Evolutionary conservation across 2,329 filamentous ascomycete genomes (phyloP).

Genomic region (Dactylellina cionopaga): DNA sequence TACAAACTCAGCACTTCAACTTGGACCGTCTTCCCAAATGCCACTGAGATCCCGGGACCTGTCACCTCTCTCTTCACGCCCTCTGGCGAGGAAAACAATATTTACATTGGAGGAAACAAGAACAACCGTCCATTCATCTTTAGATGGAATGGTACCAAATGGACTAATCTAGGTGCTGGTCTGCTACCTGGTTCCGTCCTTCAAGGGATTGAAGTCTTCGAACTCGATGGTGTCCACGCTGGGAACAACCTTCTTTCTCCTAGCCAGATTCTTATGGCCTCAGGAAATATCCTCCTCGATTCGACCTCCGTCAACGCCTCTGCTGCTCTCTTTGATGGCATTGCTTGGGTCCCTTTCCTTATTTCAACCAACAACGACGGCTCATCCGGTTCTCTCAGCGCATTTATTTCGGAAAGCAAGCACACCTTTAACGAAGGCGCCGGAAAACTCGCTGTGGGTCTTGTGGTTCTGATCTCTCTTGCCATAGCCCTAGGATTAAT

Average conservation of each 20-base stretch:
- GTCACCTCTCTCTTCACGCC: constrained; percentile 79
- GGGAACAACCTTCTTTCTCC: constrained; percentile 71
- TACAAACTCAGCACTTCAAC: constrained; percentile 75
- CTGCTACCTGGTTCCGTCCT: constrained; percentile 68
- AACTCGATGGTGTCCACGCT: constrained; percentile 74
- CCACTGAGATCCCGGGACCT: constrained; percentile 75
- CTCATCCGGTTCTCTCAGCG: constrained; percentile 77
- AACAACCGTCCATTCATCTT: constrained; percentile 80
- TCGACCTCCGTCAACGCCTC: constrained; percentile 80
- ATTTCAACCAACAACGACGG: constrained; percentile 76
- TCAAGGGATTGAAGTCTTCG: constrained; percentile 82
- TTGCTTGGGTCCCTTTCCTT: constrained; percentile 78
- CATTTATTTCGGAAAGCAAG: constrained; percentile 82
- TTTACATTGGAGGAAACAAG: constrained; percentile 82
- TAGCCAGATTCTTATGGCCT: constrained; percentile 79
- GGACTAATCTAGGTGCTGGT: constrained; percentile 72
- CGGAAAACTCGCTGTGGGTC: constrained; percentile 74
- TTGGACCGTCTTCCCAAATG: constrained; percentile 73
- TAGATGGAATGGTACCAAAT: constrained; percentile 78
- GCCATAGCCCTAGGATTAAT: constrained; percentile 80
- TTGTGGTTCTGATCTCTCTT: constrained; percentile 81
- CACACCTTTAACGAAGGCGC: constrained; percentile 74
- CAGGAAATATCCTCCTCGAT: constrained; percentile 81
- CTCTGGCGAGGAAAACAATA: constrained; percentile 74
- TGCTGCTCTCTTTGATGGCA: constrained; percentile 88